phyloP scores from a whole-genome alignment of 2,329 filamentous ascomycete genomes.

The Alternaria atra region DNA sequence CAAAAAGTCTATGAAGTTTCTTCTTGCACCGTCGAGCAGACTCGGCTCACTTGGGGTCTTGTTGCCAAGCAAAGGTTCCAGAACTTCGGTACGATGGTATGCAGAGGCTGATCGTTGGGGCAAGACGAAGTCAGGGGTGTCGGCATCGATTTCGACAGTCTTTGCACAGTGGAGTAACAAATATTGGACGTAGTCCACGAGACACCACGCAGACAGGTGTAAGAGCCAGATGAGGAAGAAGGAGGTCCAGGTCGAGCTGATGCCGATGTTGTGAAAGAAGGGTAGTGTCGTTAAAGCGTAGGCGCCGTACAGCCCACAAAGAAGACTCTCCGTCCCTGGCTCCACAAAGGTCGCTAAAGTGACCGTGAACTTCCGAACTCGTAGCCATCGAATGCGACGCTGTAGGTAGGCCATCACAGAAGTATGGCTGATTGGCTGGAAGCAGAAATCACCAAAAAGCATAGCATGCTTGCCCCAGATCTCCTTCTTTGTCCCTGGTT shows the following conservation, averaged over 20 bases:
- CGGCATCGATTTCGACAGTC: slow-evolving; percentile 73
- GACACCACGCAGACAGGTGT: slow-evolving; percentile 75
- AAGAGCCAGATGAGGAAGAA: slow-evolving; percentile 72
- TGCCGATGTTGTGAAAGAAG: slow-evolving; percentile 64
- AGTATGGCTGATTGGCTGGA: slow-evolving; percentile 89
- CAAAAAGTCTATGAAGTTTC: slow-evolving; percentile 76
- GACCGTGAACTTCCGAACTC: slow-evolving; percentile 95
- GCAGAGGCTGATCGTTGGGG: slow-evolving; percentile 53
- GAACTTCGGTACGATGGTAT: slow-evolving; percentile 31
- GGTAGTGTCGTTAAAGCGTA: slow-evolving; percentile 80
- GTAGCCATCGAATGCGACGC: slow-evolving; percentile 86
- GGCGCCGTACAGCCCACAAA: slow-evolving; percentile 83
- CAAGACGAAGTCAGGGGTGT: slow-evolving; percentile 78
- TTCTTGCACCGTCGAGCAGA: slow-evolving; percentile 51
- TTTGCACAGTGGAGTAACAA: slow-evolving; percentile 75
- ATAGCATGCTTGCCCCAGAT: slow-evolving; percentile 80
- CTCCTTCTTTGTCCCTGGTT: slow-evolving; percentile 42
- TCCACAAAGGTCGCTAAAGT: slow-evolving; percentile 88
- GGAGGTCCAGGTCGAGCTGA: slow-evolving; percentile 72
- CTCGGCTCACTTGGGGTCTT: slow-evolving; percentile 18
- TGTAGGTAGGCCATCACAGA: slow-evolving; percentile 78
- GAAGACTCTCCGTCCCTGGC: slow-evolving; percentile 86
- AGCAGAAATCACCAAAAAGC: slow-evolving; percentile 82
- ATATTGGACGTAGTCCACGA: slow-evolving; percentile 78
- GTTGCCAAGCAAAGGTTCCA: slow-evolving; percentile 34